Base-by-base conservation (phyloP, 169 alveolate species). In the Neospora caninum region DNA sequence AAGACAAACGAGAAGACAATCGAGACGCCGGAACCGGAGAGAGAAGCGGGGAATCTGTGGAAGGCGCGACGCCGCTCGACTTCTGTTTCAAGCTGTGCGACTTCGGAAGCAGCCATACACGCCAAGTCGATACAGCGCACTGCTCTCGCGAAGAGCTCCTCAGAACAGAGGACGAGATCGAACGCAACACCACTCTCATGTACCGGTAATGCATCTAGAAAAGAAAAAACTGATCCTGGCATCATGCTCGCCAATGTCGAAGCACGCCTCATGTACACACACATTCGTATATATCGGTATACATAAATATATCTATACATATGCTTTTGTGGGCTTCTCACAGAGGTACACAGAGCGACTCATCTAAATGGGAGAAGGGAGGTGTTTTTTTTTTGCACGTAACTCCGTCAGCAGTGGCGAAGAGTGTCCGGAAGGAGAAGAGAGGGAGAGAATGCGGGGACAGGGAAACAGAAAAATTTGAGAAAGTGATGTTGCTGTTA, bases 131-230 rank as follows among this genome's bases (percentile, higher is more conserved):
- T 42, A 39, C 87, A 34, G n/a, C 41, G n/a, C 4, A 29, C 31
- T 70, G 93, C 45, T 27, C 54, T 69, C 93, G 91, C 27, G 92
- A 54, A 42, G 84, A 78, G 80, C 96, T 94, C 88, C 91, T 96
- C 31, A 95, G 87, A 92, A 92, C 95, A 87, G 96, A 96, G 93
- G 99, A 97, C 88, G 93, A 95, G n/a, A 97, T 95, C 88, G 97
- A 96, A 83, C 95, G 96, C 91, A 93, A 95, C 86, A 97, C 99
- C 10, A 97, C 99, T 25, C 88, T 97, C 70, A 97, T 97, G 98
- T 97, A 97, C 88, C 54, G 98, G 80, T 98, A 38, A 18, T 13
- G 13, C n/a, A n/a, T n/a, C 22, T 49, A 13, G 13, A 49, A 49
- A 49, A 4, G 58, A 49, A 7, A 49, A 7, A 7, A 49, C 58